Evolutionary conservation across 306 rosid species (phyloP).

Genomic region (Trichosanthes cucumerina): DNA sequence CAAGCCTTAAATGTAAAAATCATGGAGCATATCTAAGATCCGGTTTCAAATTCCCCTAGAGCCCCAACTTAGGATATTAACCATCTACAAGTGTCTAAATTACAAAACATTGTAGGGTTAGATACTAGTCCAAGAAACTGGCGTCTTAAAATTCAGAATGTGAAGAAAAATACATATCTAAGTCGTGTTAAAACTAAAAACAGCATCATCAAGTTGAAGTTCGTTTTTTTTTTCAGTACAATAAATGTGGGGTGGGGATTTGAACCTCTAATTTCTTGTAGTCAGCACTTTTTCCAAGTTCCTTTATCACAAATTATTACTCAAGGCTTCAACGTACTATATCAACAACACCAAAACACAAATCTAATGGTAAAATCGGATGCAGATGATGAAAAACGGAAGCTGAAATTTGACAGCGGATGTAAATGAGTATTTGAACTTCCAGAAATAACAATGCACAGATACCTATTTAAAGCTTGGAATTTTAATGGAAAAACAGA

Average conservation of each 20-base stretch:
- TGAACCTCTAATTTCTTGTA: not conserved
- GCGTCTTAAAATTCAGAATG: not conserved
- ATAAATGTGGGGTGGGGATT: not conserved
- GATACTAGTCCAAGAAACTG: not conserved
- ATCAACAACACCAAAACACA: not conserved
- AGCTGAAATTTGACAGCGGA: not conserved
- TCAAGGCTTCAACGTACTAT: not conserved
- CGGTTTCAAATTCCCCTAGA: not conserved
- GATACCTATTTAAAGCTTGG: not conserved
- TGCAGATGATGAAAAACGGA: not conserved
- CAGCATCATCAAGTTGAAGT: not conserved
- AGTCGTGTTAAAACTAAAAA: not conserved
- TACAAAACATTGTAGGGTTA: not conserved
- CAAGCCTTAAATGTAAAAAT: not conserved
- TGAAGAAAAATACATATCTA: not conserved
- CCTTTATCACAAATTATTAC: not conserved
- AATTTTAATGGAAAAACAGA: not conserved
- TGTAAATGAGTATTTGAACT: not conserved
- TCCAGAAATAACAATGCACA: not conserved
- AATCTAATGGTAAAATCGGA: not conserved
- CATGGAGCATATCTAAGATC: not conserved
- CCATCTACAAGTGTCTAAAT: not conserved
- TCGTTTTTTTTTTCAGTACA: not conserved
- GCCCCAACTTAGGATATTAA: not conserved
- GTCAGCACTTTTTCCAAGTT: not conserved